Conservation (phyloP, 495 filamentous ascomycete genomes). For the Emericellopsis terricola region DNA sequence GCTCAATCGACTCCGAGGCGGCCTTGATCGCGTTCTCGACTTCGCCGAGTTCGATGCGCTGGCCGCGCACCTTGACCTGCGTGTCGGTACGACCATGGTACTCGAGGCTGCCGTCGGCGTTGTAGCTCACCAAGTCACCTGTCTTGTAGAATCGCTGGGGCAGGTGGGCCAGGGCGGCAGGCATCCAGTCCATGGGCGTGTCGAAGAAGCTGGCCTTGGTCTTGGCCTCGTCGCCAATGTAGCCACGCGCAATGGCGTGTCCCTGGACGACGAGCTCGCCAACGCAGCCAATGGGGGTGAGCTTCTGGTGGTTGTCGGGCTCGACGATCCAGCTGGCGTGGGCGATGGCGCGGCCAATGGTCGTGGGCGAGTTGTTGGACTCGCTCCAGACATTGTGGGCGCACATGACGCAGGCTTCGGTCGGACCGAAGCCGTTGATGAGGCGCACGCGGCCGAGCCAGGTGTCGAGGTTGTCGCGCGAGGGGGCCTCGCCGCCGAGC, state of each 20-base stretch:
- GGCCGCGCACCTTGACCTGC: slow-evolving; percentile 47
- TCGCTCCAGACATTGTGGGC: not conserved
- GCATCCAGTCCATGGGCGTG: slow-evolving; percentile 1
- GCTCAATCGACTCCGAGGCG: not conserved
- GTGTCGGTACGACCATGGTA: slow-evolving; percentile 45
- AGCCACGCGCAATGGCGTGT: slow-evolving; percentile 29
- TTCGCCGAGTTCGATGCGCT: slow-evolving; percentile 46
- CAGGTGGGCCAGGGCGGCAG: slow-evolving; percentile 5
- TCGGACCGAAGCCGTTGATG: not conserved
- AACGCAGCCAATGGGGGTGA: slow-evolving; percentile 35
- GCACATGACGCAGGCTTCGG: not conserved
- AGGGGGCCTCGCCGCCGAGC: slow-evolving; percentile 7
- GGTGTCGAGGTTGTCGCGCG: not conserved
- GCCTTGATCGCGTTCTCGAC: slow-evolving; percentile 26
- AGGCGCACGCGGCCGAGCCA: slow-evolving; percentile 6
- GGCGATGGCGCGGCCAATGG: not conserved
- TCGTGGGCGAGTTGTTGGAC: not conserved
- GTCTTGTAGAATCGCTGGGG: slow-evolving; percentile 44
- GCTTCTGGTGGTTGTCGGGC: slow-evolving; percentile 23
- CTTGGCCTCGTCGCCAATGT: slow-evolving; percentile 21
- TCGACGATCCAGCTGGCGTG: slow-evolving; percentile 32
- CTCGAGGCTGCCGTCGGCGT: slow-evolving; percentile 27
- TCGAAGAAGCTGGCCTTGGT: slow-evolving; percentile 26
- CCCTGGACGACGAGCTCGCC: slow-evolving; percentile 44
- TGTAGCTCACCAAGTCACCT: slow-evolving; percentile 43